Evolutionary conservation across 331 rosid species (phyloP).

Genomic region (Rosa hybrid): DNA sequence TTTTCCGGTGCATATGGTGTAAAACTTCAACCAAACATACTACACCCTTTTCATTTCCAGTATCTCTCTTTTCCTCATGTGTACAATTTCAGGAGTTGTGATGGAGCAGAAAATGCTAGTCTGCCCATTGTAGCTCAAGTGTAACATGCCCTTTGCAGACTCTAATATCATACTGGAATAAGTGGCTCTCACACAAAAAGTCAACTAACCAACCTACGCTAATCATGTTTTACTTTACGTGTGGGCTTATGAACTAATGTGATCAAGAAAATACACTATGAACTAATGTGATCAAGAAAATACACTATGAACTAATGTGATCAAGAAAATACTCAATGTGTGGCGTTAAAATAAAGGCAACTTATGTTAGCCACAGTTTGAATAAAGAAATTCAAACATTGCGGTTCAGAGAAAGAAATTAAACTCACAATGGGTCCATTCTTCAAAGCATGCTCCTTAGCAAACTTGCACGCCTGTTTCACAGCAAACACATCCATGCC

Average conservation of each 20-base stretch:
- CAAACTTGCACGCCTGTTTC: slow-evolving; percentile 91
- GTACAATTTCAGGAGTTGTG: neutral
- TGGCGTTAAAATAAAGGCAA: neutral
- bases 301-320: neutral
- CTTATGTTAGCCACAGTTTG: neutral
- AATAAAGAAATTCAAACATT: neutral
- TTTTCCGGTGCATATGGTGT: neutral
- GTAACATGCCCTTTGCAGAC: neutral
- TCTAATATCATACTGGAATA: neutral
- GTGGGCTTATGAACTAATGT: too few relatives aligned
- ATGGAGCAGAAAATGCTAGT: neutral
- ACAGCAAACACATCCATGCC: slow-evolving; percentile 99
- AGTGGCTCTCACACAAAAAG: neutral
- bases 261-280: too few relatives aligned
- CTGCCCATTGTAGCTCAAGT: neutral
- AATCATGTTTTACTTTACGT: neutral
- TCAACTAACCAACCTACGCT: neutral
- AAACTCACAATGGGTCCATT: slow-evolving; percentile 94
- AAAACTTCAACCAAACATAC: slow-evolving; percentile 5
- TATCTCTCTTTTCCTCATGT: neutral
- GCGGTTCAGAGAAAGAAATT: neutral
- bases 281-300: too few relatives aligned
- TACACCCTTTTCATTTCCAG: neutral
- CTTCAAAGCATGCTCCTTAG: slow-evolving; percentile 91
- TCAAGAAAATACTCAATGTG: neutral